Base-by-base conservation (phyloP, 2,329 filamentous ascomycete species). In the Neonectria ditissima region DNA sequence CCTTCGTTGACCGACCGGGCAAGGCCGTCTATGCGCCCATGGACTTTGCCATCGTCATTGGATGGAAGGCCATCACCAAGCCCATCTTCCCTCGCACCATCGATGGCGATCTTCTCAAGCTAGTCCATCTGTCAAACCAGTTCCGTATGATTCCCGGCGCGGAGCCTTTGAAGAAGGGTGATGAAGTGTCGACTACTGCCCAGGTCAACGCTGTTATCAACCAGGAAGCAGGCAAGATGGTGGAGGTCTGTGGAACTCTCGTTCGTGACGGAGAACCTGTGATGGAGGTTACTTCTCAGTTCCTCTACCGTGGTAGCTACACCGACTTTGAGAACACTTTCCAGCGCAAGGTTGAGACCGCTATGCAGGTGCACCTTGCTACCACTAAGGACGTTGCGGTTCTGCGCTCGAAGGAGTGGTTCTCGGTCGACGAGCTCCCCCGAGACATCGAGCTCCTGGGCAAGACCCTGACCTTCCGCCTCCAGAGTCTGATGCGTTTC, bases 1-100 rank as follows among this genome's bases (percentile, higher is more conserved):
- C 96, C 8, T 99, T 99, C 72, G 95, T 99, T 56, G 95, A 98
- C 75, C 89, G 95, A 51, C 95, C 94, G 47, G 95, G 94, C 70
- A 98, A 98, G 84, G 90, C 92, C 66, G 92, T 97, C 68, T 95
- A 91, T 73, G 96, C 96, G 8, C 96, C 97, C 32, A 99, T 99
- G 96, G 96, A 99, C 80, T 99, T 97, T 75, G 94, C 94, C 69
- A 97, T 97, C 70, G 94, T 97, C n/a, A 92, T 97, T 54, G 94
- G 94, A 66, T 97, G 94, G 94, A 98, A 99, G 83, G 96, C 96
- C 45, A 99, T 99, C 75, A 99, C 94, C 11, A 98, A 98, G 86
- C 96, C 96, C 14, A 99, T 99, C 80, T 99, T 99, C 87, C 96
- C 96, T 69, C 91, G 94, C 71, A 93, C 90, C 65, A 98, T 99